A percentile compares a stretch with the other conserved stretches of the same genome.
These are phyloP conservation scores for Rhizoclosmatium sp. DNA, from an alignment of 192 early-diverging fungal species.

Conservation along the genomic window DNA sequence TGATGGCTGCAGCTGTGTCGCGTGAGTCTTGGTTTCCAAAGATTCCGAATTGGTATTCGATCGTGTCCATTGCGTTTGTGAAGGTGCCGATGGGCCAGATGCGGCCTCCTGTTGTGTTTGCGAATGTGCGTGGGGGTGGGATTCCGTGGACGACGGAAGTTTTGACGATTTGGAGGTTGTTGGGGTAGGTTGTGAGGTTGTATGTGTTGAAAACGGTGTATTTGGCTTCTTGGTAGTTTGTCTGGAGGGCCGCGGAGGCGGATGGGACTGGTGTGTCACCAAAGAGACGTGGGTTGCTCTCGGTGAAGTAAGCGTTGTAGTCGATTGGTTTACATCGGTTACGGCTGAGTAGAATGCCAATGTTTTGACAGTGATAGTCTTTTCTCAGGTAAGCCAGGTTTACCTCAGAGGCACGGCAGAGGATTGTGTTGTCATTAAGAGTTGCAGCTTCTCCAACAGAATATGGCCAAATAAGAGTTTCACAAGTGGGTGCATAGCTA, in stretches of 20 bases:
- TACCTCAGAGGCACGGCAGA: constrained; percentile 32
- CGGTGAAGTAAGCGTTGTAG: constrained; percentile 21
- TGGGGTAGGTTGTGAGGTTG: constrained; percentile 36
- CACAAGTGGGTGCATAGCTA: constrained; percentile 13
- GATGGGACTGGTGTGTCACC: not conserved
- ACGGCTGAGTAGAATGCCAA: constrained; percentile 17
- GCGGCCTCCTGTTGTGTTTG: constrained; percentile 34
- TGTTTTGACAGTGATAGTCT: constrained; percentile 5
- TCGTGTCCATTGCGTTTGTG: constrained; percentile 35
- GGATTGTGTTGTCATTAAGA: constrained; percentile 24
- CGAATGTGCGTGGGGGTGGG: constrained; percentile 23
- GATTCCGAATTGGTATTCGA: constrained; percentile 39
- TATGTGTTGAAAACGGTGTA: constrained; percentile 38
- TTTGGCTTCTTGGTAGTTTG: constrained; percentile 26
- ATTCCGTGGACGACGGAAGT: not conserved
- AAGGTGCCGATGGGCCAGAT: constrained; percentile 38
- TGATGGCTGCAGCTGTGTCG: constrained; percentile 20
- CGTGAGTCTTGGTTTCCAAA: constrained; percentile 34
- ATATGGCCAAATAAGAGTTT: constrained; percentile 28
- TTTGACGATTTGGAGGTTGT: constrained; percentile 25
- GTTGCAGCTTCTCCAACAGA: constrained; percentile 29
- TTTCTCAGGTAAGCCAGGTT: constrained; percentile 32
- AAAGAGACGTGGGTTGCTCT: not conserved
- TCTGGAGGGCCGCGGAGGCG: not conserved
- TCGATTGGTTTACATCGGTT: not conserved